Evolutionary conservation across 1,139 yeast species (phyloP).

Genomic region (Kodamaea suecica): DNA sequence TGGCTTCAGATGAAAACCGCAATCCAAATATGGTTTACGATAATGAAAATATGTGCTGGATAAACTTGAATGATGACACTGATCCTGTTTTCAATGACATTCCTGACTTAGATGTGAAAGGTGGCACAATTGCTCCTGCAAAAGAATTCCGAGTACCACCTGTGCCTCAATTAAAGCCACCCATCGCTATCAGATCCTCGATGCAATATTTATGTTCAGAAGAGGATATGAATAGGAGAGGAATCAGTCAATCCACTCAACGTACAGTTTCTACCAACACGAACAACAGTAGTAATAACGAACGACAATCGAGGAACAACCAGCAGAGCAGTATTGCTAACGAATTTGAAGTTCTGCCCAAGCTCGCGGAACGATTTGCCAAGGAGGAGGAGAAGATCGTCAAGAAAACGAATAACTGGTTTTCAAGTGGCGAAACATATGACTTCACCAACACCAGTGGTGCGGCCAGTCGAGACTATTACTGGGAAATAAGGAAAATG

Average conservation of each 20-base stretch:
- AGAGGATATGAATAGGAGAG: constrained; percentile 12
- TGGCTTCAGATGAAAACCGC: constrained; percentile 13
- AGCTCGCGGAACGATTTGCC: constrained; percentile 38
- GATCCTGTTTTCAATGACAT: constrained; percentile 54
- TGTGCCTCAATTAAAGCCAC: constrained; percentile 6
- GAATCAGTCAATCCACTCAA: constrained; percentile 31
- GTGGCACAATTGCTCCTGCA: neutral
- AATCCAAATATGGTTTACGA: constrained; percentile 57
- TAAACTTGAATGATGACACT: constrained; percentile 35
- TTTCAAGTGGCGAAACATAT: constrained; percentile 38
- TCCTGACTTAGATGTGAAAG: constrained; percentile 32
- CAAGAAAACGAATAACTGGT: constrained; percentile 53
- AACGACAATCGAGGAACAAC: neutral
- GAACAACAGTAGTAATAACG: constrained; percentile 9
- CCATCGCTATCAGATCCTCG: constrained; percentile 5
- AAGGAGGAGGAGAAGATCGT: constrained; percentile 52
- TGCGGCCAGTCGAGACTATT: constrained; percentile 34
- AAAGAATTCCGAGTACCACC: constrained; percentile 3
- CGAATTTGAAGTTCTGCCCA: constrained; percentile 43
- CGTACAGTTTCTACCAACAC: constrained; percentile 33
- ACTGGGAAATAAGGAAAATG: constrained; percentile 56
- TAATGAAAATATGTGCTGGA: constrained; percentile 53
- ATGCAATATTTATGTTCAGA: constrained; percentile 3
- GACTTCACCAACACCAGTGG: constrained; percentile 15
- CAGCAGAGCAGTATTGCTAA: constrained; percentile 12